Percentiles rank a stretch among this genome's conserved stretches.
phyloP scores from a whole-genome alignment of 805 yeast genomes.

The Kazachstania kunashirensis region DNA sequence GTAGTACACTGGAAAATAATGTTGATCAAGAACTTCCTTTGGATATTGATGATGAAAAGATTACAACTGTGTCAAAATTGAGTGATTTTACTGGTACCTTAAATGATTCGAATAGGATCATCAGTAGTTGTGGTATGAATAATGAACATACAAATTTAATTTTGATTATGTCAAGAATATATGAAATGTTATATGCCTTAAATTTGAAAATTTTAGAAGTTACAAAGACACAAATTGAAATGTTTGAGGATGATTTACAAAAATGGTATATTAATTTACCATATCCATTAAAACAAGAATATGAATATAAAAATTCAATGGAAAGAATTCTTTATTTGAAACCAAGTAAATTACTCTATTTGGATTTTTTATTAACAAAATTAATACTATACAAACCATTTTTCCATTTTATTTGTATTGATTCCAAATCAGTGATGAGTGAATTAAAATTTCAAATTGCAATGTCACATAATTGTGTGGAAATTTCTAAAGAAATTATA shows the following conservation, averaged over 20 bases:
- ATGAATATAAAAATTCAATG: conserved; percentile 31
- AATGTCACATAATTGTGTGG: conserved; percentile 74
- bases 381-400: conserved; percentile 80
- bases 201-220: conserved; percentile 3
- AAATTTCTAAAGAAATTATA: conserved; percentile 75
- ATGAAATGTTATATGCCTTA: conserved; percentile 8
- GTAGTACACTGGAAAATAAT: conserved; percentile 65
- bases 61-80: conserved; percentile 37
- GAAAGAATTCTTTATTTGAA: conserved; percentile 40
- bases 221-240: conserved; percentile 34
- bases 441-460: conserved; percentile 47
- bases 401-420: conserved; percentile 47
- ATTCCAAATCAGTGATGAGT: not conserved
- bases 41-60: conserved; percentile 79
- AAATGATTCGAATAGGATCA: conserved; percentile 5
- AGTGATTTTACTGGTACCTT: not conserved
- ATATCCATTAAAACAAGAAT: conserved; percentile 57
- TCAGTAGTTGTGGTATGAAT: conserved; percentile 71
- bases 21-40: conserved; percentile 80
- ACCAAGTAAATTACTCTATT: conserved; percentile 65
- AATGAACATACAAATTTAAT: conserved; percentile 75
- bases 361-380: conserved; percentile 67
- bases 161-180: conserved; percentile 39
- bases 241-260: conserved; percentile 58
- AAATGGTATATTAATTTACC: conserved; percentile 69